Percentiles rank a stretch among this genome's conserved stretches.
These are phyloP conservation scores for Rhizophagus prolifer DNA, from an alignment of 192 early-diverging fungal genomes.

Conservation along the genomic window DNA sequence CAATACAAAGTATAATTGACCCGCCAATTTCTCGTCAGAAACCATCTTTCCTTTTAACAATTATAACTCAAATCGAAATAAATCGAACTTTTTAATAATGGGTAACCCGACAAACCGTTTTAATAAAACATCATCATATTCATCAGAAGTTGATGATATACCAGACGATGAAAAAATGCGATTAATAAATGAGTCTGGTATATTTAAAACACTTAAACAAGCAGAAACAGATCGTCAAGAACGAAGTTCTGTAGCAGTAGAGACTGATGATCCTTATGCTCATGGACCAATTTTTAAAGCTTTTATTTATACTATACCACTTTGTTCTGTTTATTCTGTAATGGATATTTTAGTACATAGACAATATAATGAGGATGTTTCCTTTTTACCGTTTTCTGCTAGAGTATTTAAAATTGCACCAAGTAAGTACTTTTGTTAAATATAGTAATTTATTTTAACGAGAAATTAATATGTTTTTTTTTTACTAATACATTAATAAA, in stretches of 20 bases:
- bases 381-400: conserved; percentile 4
- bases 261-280: neutral
- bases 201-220: neutral
- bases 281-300: conserved; percentile 17
- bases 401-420: conserved; percentile 17
- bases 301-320: conserved; percentile 29
- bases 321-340: conserved; percentile 29
- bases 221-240: neutral
- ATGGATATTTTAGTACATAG: conserved; percentile 29
- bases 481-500: neutral
- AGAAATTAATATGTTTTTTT: neutral
- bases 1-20: no score
- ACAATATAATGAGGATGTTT: conserved; percentile 21
- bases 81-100: neutral
- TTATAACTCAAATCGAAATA: no score
- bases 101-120: neutral
- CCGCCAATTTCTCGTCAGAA: no score
- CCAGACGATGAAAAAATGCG: conserved; percentile 37
- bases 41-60: no score
- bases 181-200: conserved; percentile 32
- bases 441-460: no score
- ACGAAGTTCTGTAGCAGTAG: neutral
- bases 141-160: conserved; percentile 23
- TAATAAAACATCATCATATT: neutral
- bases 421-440: conserved; percentile 4